These are phyloP conservation scores for Lasiosphaeris hirsuta DNA, from an alignment of 495 filamentous ascomycete species.

Conservation along the genomic window DNA sequence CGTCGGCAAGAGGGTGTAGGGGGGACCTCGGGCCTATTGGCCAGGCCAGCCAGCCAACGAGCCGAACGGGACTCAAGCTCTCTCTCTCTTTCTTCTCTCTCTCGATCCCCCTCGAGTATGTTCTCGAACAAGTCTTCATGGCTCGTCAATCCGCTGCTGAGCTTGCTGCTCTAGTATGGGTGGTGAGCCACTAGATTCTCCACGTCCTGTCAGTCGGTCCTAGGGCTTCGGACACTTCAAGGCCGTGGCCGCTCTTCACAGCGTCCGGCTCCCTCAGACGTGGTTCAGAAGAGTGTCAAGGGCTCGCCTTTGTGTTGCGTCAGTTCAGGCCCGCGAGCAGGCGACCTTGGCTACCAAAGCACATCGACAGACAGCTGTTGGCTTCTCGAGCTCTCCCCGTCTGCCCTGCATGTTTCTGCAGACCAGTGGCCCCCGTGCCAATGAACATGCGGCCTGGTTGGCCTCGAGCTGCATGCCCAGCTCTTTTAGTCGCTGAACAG, in stretches of 20 bases:
- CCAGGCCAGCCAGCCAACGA: conserved; percentile 8
- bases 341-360: conserved; percentile 18
- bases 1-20: conserved; percentile 24
- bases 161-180: neutral
- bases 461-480: conserved; percentile 31
- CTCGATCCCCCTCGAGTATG: neutral
- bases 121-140: neutral
- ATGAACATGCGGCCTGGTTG: conserved; percentile 24
- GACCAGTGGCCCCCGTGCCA: conserved; percentile 26
- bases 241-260: neutral
- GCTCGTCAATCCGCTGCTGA: neutral
- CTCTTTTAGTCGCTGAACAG: conserved; percentile 36
- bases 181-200: too few relatives aligned
- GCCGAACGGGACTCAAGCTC: neutral
- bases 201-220: too few relatives aligned
- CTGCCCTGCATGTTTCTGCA: conserved; percentile 30
- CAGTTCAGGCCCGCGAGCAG: conserved; percentile 4
- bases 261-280: neutral
- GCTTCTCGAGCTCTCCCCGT: conserved; percentile 17
- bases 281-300: too few relatives aligned
- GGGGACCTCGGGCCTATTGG: conserved; percentile 22
- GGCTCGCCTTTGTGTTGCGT: neutral
- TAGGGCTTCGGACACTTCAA: too few relatives aligned
- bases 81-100: neutral
- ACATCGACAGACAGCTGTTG: conserved; percentile 9